phyloP scores from a whole-genome alignment of 495 filamentous ascomycete species.

The Neurospora tetraspora region DNA sequence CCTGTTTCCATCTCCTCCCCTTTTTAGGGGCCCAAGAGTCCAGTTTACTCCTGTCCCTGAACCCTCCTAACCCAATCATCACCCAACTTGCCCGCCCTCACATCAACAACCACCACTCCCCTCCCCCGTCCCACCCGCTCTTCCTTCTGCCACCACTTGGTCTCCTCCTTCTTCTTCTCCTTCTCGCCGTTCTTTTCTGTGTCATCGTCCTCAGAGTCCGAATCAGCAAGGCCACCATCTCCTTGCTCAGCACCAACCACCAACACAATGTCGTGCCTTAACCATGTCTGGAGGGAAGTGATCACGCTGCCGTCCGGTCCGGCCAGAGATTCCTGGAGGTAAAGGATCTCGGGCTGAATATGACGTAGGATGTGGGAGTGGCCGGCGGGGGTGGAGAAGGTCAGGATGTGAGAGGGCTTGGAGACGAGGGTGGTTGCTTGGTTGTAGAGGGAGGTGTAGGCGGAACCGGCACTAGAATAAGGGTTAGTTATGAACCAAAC shows the following conservation, averaged over 20 bases:
- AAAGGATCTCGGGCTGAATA: slow-evolving; percentile 70
- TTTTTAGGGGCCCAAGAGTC: background rate
- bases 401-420: slow-evolving; percentile 75
- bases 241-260: slow-evolving; percentile 79
- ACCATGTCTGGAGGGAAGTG: slow-evolving; percentile 69
- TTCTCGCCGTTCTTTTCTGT: slow-evolving; percentile 40
- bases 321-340: slow-evolving; percentile 69
- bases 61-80: slow-evolving; percentile 79
- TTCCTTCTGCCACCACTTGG: slow-evolving; percentile 72
- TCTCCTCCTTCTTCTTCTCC: slow-evolving; percentile 19
- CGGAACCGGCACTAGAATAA: slow-evolving; percentile 35
- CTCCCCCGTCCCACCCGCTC: slow-evolving; percentile 76
- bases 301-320: slow-evolving; percentile 62
- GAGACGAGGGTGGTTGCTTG: slow-evolving; percentile 69
- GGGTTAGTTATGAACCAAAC: slow-evolving; percentile 22
- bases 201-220: slow-evolving; percentile 56
- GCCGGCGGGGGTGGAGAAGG: slow-evolving; percentile 68
- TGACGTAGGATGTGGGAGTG: slow-evolving; percentile 78
- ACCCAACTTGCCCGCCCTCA: slow-evolving; percentile 45
- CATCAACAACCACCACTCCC: slow-evolving; percentile 79
- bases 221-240: slow-evolving; percentile 78
- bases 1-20: background rate
- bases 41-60: slow-evolving; percentile 55
- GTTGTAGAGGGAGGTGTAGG: slow-evolving; percentile 65
- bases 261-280: slow-evolving; percentile 66